Percentiles rank a stretch among this genome's conserved stretches.
Conservation (phyloP, 805 yeast species). For the Ogataea parapolymorpha region DNA sequence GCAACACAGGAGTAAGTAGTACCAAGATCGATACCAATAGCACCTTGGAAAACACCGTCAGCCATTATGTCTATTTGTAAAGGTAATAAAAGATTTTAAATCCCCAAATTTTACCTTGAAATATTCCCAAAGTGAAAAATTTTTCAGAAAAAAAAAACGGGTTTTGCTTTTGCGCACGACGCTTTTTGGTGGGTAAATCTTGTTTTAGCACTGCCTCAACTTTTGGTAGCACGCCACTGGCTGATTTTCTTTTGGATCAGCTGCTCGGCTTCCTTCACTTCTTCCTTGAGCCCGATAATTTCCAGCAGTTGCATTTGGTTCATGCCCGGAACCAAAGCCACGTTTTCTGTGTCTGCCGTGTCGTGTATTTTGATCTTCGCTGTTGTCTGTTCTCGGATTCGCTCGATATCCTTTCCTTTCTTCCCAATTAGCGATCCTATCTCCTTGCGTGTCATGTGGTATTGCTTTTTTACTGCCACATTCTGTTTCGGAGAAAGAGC, state of each 20-base stretch:
- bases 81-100: slow-evolving; percentile 7
- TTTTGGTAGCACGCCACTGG: slow-evolving; percentile 14
- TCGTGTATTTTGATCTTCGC: slow-evolving; percentile 41
- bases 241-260: slow-evolving; percentile 9
- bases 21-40: slow-evolving; percentile 98
- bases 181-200: slow-evolving; percentile 2
- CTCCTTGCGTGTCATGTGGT: slow-evolving; percentile 30
- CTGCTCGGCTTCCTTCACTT: slow-evolving; percentile 13
- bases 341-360: slow-evolving; percentile 2
- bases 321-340: not conserved
- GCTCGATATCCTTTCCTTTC: slow-evolving; percentile 38
- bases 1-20: slow-evolving; percentile 80
- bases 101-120: slow-evolving; percentile 9
- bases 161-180: slow-evolving; percentile 4
- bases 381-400: slow-evolving; percentile 32
- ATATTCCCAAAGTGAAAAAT: slow-evolving; percentile 18
- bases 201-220: slow-evolving; percentile 9
- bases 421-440: slow-evolving; percentile 43
- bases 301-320: slow-evolving; percentile 14
- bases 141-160: slow-evolving; percentile 18
- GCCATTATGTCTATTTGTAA: slow-evolving; percentile 52
- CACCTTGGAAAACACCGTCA: slow-evolving; percentile 99
- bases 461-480: slow-evolving; percentile 7
- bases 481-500: not conserved
- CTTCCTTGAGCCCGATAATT: slow-evolving; percentile 12